A percentile compares a stretch with the other conserved stretches of the same genome.
Conservation (phyloP, 108 stramenopile species). For the Cyclotella kingstonii region DNA sequence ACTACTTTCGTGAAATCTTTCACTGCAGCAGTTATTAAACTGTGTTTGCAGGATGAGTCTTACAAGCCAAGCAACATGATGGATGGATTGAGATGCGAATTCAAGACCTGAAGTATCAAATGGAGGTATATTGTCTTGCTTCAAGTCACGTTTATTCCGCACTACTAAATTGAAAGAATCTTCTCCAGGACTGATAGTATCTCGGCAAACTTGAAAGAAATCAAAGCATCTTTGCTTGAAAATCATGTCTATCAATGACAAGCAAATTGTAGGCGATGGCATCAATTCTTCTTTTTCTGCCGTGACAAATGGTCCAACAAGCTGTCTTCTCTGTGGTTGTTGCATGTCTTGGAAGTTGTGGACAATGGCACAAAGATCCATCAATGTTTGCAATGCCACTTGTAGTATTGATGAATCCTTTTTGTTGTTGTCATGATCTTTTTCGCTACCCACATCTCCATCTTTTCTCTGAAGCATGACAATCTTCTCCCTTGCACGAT, state of each 20-base stretch:
- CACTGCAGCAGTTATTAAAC: conserved; percentile 1
- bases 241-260: conserved; percentile 42
- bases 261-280: conserved; percentile 33
- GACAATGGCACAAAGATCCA: conserved; percentile 34
- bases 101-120: conserved; percentile 12
- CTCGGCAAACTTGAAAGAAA: conserved; percentile 26
- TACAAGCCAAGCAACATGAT: conserved; percentile 28
- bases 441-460: too few species aligned
- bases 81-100: conserved; percentile 25
- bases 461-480: too few species aligned
- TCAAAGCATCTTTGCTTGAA: conserved; percentile 36
- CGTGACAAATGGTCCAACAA: conserved; percentile 28
- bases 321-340: conserved; percentile 1
- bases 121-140: too few species aligned
- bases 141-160: too few species aligned
- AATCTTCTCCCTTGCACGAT: conserved; percentile 38
- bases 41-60: conserved; percentile 26
- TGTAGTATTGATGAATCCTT: conserved; percentile 13
- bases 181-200: not conserved
- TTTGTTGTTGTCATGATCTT: not conserved
- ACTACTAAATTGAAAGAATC: not conserved
- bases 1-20: not conserved
- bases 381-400: conserved; percentile 28
- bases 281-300: conserved; percentile 26
- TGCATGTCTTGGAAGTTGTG: conserved; percentile 11